Evolutionary conservation across 2,329 filamentous ascomycete species (phyloP).

Genomic region (Aspergillus viridinutans): DNA sequence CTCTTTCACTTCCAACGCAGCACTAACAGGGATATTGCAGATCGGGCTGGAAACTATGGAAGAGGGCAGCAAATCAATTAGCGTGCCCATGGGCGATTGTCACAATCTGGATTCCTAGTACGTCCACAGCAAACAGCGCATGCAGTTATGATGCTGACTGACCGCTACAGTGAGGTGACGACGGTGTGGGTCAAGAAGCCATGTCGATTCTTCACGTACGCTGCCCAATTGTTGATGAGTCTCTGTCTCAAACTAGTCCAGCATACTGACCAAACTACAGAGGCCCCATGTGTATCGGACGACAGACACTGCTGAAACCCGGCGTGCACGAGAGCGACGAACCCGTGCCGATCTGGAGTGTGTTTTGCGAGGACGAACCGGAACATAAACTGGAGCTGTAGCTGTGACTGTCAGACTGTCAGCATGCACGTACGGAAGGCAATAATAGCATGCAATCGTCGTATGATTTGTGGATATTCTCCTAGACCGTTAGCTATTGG

Average conservation of each 20-base stretch:
- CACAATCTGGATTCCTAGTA: conserved; percentile 8
- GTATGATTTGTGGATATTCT: no score
- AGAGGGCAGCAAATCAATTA: conserved; percentile 3
- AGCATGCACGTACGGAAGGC: neutral
- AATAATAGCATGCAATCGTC: no score
- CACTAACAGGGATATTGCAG: neutral
- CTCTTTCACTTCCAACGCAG: neutral
- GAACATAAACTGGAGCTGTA: neutral
- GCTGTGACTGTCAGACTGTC: no score
- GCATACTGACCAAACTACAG: neutral
- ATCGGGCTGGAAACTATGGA: conserved; percentile 11
- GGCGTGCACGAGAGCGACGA: neutral
- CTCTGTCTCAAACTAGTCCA: neutral
- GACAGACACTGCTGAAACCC: neutral
- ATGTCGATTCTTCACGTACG: neutral
- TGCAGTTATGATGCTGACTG: neutral
- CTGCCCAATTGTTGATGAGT: neutral
- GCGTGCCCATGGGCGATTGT: conserved; percentile 7
- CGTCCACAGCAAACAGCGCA: neutral
- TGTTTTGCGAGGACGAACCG: neutral
- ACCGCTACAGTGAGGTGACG: neutral
- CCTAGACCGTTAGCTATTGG: no score
- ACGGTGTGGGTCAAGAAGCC: neutral
- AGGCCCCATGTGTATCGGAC: neutral
- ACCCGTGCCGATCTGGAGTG: neutral